A percentile compares a stretch with the other conserved stretches of the same genome.
These are phyloP conservation scores for Lasiosphaeriaceae sp. DNA, from an alignment of 495 filamentous ascomycete genomes.

Conservation along the genomic window DNA sequence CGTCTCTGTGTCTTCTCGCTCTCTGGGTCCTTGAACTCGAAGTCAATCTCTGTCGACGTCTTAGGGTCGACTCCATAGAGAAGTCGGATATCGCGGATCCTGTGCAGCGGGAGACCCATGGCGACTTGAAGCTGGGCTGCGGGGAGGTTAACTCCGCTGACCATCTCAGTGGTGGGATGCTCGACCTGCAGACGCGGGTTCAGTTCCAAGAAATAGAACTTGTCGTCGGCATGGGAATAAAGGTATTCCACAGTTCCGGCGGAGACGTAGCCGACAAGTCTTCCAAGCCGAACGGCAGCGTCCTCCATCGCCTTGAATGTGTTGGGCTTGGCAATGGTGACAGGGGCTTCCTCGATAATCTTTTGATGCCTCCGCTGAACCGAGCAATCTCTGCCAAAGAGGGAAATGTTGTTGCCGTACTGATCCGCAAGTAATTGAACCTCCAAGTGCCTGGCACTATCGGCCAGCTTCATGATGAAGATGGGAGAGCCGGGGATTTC, in stretches of 20 bases:
- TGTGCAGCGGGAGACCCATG: slow-evolving; percentile 95
- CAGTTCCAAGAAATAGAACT: slow-evolving; percentile 98
- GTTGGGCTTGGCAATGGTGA: slow-evolving; percentile 82
- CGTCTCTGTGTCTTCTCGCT: slow-evolving; percentile 82
- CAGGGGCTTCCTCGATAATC: slow-evolving; percentile 98
- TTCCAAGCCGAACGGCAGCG: slow-evolving; percentile 89
- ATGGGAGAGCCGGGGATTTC: slow-evolving; percentile 99
- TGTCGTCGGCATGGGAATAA: slow-evolving; percentile 96
- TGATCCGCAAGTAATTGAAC: slow-evolving; percentile 96
- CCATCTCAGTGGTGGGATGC: slow-evolving; percentile 99
- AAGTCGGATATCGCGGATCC: slow-evolving; percentile 91
- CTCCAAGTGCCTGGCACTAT: slow-evolving; percentile 93
- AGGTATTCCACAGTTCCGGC: slow-evolving; percentile 99
- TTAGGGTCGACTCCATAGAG: slow-evolving; percentile 95
- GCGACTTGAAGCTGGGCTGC: slow-evolving; percentile 97
- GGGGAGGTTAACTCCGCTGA: slow-evolving; percentile 93
- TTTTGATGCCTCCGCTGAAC: slow-evolving; percentile 99
- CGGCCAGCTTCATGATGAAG: slow-evolving; percentile 99
- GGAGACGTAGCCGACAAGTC: slow-evolving; percentile 95
- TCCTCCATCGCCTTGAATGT: slow-evolving; percentile 97
- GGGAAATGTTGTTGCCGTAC: slow-evolving; percentile 99
- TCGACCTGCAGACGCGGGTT: slow-evolving; percentile 99
- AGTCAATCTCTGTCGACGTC: slow-evolving; percentile 84
- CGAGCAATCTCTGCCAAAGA: slow-evolving; percentile 98
- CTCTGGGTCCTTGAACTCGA: slow-evolving; percentile 85